phyloP scores from a whole-genome alignment of 345 rosid species.

The Psidium guajava region DNA sequence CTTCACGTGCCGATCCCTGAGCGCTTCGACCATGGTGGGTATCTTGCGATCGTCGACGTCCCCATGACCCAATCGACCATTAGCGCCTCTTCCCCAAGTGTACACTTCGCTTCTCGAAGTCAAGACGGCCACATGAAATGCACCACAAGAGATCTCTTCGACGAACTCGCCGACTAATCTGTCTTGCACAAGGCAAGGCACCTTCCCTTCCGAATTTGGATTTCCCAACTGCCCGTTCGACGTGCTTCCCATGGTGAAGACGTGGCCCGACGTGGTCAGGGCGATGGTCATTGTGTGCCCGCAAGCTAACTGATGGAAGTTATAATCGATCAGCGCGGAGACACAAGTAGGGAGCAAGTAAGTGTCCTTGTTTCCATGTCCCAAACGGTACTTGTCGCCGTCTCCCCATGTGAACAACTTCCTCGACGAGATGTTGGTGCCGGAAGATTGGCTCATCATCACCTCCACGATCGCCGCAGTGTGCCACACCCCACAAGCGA shows the following conservation, averaged over 20 bases:
- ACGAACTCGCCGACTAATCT: constrained; percentile 85
- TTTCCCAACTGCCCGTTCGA: constrained; percentile 75
- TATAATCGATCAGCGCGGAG: constrained; percentile 81
- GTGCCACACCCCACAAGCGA: constrained; percentile 96
- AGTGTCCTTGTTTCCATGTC: constrained; percentile 84
- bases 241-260: constrained; percentile 80
- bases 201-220: constrained; percentile 55
- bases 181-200: constrained; percentile 77
- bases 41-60: constrained; percentile 60
- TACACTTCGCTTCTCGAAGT: constrained; percentile 92
- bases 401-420: constrained; percentile 98
- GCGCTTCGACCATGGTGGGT: constrained; percentile 77
- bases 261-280: constrained; percentile 92
- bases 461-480: constrained; percentile 95
- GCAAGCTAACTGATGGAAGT: constrained; percentile 78
- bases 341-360: constrained; percentile 78
- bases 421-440: constrained; percentile 37
- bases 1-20: constrained; percentile 80
- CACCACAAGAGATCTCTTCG: constrained; percentile 88
- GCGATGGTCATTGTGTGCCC: constrained; percentile 81
- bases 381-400: constrained; percentile 80
- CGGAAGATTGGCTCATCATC: constrained; percentile 35
- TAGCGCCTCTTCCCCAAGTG: constrained; percentile 93
- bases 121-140: constrained; percentile 70
- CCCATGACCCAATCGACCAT: constrained; percentile 88